Evolutionary conservation across 805 yeast genomes (phyloP).

Genomic region (Suhomyces sp.): DNA sequence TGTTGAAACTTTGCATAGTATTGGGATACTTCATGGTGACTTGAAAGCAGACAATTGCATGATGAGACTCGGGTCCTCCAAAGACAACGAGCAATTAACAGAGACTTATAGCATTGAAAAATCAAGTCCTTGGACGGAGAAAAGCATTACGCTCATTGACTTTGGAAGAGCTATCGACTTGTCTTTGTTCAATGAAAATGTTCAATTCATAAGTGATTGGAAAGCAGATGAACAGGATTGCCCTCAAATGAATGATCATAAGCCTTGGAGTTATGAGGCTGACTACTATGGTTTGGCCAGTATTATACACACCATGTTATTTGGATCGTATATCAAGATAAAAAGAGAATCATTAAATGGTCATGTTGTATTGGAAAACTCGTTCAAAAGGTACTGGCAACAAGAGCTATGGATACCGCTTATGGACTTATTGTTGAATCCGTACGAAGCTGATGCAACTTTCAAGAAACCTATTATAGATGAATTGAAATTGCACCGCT

Average conservation of each 20-base stretch:
- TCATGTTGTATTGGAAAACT: slow-evolving; percentile 34
- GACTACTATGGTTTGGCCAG: slow-evolving; percentile 85
- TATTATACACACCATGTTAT: slow-evolving; percentile 68
- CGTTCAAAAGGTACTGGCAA: slow-evolving; percentile 76
- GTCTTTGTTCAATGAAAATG: slow-evolving; percentile 47
- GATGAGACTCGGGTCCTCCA: slow-evolving; percentile 63
- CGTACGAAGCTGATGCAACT: slow-evolving; percentile 31
- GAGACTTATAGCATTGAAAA: slow-evolving; percentile 34
- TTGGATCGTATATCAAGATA: slow-evolving; percentile 62
- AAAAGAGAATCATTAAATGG: neutral
- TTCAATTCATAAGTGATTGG: slow-evolving; percentile 60
- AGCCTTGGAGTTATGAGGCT: slow-evolving; percentile 74
- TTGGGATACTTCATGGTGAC: slow-evolving; percentile 80
- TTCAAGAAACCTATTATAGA: slow-evolving; percentile 41
- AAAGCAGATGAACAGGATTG: slow-evolving; percentile 68
- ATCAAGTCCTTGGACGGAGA: slow-evolving; percentile 45
- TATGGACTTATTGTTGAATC: slow-evolving; percentile 64
- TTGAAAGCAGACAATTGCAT: slow-evolving; percentile 84
- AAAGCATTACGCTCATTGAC: slow-evolving; percentile 68
- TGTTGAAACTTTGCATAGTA: slow-evolving; percentile 59
- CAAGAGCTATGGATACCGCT: slow-evolving; percentile 65
- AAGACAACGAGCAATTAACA: slow-evolving; percentile 15
- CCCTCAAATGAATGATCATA: slow-evolving; percentile 57
- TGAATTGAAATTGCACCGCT: slow-evolving; percentile 32
- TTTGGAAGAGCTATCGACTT: slow-evolving; percentile 81